Evolutionary conservation across 1,139 yeast genomes (phyloP).

Genomic region (Nakaseomyces glabratus): DNA sequence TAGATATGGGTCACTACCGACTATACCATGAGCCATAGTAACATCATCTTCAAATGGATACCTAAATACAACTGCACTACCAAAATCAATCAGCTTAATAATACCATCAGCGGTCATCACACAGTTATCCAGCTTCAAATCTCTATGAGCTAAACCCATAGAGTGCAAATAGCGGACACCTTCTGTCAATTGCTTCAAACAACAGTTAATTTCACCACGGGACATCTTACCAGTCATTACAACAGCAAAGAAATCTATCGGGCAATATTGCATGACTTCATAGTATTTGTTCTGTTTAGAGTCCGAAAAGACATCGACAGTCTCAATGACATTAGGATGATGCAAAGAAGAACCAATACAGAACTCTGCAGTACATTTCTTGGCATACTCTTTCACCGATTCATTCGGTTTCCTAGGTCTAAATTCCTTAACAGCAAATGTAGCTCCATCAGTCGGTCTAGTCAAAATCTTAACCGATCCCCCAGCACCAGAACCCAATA

Average conservation of each 20-base stretch:
- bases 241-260: conserved; percentile 90
- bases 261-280: conserved; percentile 97
- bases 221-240: conserved; percentile 96
- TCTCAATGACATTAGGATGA: conserved; percentile 89
- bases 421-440: conserved; percentile 96
- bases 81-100: conserved; percentile 88
- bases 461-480: conserved; percentile 86
- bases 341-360: conserved; percentile 94
- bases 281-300: conserved; percentile 79
- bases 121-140: conserved; percentile 88
- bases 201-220: conserved; percentile 75
- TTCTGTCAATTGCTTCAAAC: conserved; percentile 74
- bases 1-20: conserved; percentile 95
- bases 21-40: conserved; percentile 83
- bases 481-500: conserved; percentile 96
- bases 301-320: conserved; percentile 62
- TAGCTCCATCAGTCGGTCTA: conserved; percentile 69
- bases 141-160: conserved; percentile 92
- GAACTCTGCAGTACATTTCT: conserved; percentile 94
- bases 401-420: conserved; percentile 80
- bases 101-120: conserved; percentile 82
- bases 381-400: conserved; percentile 78
- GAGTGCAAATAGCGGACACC: conserved; percentile 82
- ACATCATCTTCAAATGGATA: conserved; percentile 79
- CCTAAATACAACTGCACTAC: conserved; percentile 88